Base-by-base conservation (phyloP, 2,329 filamentous ascomycete genomes). In the Paraconiothyrium sp. region DNA sequence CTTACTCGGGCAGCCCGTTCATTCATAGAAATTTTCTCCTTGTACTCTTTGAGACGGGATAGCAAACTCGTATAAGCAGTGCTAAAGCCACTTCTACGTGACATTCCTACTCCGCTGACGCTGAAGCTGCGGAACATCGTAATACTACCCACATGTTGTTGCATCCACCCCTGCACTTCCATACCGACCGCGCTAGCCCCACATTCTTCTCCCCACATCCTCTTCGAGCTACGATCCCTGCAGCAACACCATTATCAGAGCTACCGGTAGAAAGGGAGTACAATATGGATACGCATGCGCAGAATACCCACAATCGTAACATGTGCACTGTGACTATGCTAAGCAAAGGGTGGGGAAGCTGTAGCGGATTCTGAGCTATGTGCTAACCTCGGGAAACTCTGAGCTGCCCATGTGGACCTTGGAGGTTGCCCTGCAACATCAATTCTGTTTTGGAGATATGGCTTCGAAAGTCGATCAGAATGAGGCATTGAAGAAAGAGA, bases 181-280 rank as follows among this genome's bases (percentile, higher is more conserved):
- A 3, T 35, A 41, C 57, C 37, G 32, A 54, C 37, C 48, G 57
- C 65, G 64, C 67, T 70, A 70, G 69, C 70, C 70, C 70, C 70
- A 71, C 68, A 69, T 69, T 57, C 43, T 30, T 35, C 48, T 54
- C 62, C 62, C 66, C 62, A 64, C 64, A 67, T 47, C 27, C 24
- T 52, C 44, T 39, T 58, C 59, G 44, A 60, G 48, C 14, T 44
- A 20, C 6, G 22, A 59, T 27, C 55, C 60, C 55, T 55, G 56
- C 27, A n/a, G 49, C 46, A 43, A 20, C 59, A 47, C 59, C 37
- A 47, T 24, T 32, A 58, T 49, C 35, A 41, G 11, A 58, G 35
- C 34, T 62, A 59, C 59, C 57, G 59, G 51, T 13, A 24, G 39
- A 55, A 60, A 56, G 64, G 62, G 27, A 22, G 39, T 34, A 57